These are phyloP conservation scores for Asparagopsis taxiformis DNA, from an alignment of 31 red algal genomes.

Conservation along the genomic window DNA sequence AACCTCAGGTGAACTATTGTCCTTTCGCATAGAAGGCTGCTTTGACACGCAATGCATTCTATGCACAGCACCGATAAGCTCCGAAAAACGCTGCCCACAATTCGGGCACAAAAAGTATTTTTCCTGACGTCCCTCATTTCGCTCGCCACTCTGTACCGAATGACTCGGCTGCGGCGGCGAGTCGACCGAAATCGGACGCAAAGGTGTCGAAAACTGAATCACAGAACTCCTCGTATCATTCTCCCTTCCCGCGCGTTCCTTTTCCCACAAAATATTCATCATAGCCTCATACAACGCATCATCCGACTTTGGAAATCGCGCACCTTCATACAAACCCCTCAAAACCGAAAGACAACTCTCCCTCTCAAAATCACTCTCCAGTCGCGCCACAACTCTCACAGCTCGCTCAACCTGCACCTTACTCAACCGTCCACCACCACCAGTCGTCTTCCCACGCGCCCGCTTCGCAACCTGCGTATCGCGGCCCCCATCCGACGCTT, in stretches of 20 bases:
- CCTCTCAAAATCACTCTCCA: conserved; percentile 4
- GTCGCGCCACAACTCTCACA: conserved; percentile 7
- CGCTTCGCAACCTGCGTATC: not conserved
- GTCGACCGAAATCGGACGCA: not conserved
- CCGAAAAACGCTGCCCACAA: too few relatives aligned
- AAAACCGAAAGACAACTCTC: conserved; percentile 26
- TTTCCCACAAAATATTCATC: conserved; percentile 15
- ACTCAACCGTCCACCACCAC: not conserved
- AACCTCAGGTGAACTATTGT: too few relatives aligned
- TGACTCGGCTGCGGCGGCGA: too few relatives aligned
- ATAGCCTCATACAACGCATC: conserved; percentile 21
- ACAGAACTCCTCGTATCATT: not conserved
- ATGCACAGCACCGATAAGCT: too few relatives aligned
- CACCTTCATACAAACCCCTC: conserved; percentile 17
- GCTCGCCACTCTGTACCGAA: too few relatives aligned
- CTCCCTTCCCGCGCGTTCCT: not conserved
- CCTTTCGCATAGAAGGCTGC: too few relatives aligned
- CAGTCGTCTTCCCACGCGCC: not conserved
- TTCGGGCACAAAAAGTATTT: too few relatives aligned
- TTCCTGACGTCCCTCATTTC: too few relatives aligned
- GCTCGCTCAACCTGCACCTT: conserved; percentile 17
- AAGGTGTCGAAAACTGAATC: not conserved
- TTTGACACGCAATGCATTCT: too few relatives aligned
- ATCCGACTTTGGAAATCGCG: conserved; percentile 23
- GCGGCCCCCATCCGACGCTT: not conserved